Evolutionary conservation across 495 filamentous ascomycete genomes (phyloP).

Genomic region (Tuber umbilicatum): DNA sequence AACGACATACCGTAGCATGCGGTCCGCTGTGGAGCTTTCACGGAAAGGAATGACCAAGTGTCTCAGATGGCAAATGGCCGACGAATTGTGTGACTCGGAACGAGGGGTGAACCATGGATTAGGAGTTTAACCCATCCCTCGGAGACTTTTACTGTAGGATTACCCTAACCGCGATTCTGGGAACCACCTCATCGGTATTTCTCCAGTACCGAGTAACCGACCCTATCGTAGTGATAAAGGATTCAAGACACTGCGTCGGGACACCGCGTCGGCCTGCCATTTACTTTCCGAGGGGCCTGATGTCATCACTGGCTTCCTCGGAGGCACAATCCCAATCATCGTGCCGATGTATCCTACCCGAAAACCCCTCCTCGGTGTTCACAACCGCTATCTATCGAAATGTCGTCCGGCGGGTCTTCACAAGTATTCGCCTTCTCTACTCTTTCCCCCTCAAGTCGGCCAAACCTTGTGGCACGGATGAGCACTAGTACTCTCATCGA

Average conservation of each 20-base stretch:
- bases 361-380: neutral
- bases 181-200: neutral
- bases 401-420: conserved; percentile 16
- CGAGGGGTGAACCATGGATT: neutral
- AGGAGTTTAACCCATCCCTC: neutral
- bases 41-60: neutral
- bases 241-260: neutral
- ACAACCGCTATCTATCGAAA: conserved; percentile 8
- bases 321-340: neutral
- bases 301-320: neutral
- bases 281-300: neutral
- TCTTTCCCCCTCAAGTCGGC: conserved; percentile 24
- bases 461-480: conserved; percentile 35
- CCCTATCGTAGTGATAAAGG: neutral
- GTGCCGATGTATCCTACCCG: neutral
- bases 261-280: neutral
- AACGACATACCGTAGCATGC: too few relatives aligned
- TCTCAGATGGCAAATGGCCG: neutral
- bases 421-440: conserved; percentile 31
- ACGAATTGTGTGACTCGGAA: neutral
- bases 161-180: neutral
- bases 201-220: too few relatives aligned
- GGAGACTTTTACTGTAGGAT: neutral
- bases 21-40: too few relatives aligned
- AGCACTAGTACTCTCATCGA: conserved; percentile 25